Evolutionary conservation across 1,284 basidiomycete genomes (phyloP).

Genomic region (Puccinia coronata): DNA sequence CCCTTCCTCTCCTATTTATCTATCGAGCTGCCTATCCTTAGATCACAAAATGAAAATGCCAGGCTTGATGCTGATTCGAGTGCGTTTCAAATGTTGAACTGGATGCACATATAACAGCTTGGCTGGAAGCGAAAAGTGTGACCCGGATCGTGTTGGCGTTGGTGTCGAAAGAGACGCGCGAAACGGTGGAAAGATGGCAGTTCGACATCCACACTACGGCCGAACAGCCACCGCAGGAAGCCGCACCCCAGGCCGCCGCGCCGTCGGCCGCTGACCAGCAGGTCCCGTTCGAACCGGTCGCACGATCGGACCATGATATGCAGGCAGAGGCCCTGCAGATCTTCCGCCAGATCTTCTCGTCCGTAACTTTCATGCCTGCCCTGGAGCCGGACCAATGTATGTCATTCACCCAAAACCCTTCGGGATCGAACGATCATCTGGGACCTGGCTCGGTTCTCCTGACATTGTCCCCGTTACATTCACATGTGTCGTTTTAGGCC

Average conservation of each 20-base stretch:
- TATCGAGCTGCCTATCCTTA: neutral
- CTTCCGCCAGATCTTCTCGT: constrained; percentile 49
- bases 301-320: constrained; percentile 49
- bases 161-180: constrained; percentile 87
- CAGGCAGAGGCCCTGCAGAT: constrained; percentile 48
- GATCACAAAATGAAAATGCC: neutral
- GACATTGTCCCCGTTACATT: neutral
- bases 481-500: neutral
- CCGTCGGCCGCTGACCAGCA: neutral
- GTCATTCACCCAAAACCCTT: neutral
- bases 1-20: neutral
- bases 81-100: neutral
- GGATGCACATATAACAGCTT: constrained; percentile 35
- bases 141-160: constrained; percentile 80
- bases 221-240: neutral
- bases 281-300: neutral
- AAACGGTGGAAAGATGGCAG: constrained; percentile 94
- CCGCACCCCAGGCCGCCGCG: neutral
- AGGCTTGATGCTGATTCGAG: neutral
- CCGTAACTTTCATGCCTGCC: constrained; percentile 44
- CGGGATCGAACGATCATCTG: neutral
- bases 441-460: neutral
- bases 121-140: constrained; percentile 41
- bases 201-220: constrained; percentile 80
- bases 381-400: constrained; percentile 34